Percentiles rank a stretch among this genome's conserved stretches.
phyloP scores from a whole-genome alignment of 345 rosid species.

The Aquilaria yunnanensis region DNA sequence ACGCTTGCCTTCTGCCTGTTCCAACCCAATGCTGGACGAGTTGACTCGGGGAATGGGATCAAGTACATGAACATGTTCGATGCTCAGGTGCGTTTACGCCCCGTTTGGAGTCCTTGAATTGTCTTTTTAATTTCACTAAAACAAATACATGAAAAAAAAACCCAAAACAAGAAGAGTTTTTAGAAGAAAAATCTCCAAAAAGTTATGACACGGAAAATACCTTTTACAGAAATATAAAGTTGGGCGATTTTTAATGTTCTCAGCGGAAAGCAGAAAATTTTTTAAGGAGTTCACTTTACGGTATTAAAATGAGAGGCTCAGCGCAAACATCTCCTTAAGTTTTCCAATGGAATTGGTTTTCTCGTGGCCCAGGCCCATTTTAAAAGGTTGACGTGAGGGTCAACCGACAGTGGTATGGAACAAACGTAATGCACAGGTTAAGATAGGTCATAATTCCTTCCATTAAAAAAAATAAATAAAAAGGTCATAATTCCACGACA shows the following conservation, averaged over 20 bases:
- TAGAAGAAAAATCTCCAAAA: too few species aligned
- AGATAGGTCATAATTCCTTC: neutral
- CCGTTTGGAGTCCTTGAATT: neutral
- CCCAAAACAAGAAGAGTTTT: too few species aligned
- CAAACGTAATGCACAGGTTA: constrained; percentile 1
- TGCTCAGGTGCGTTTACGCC: constrained; percentile 61
- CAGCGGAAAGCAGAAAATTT: too few species aligned
- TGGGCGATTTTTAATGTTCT: too few species aligned
- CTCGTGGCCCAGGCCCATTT: neutral
- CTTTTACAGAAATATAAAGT: too few species aligned
- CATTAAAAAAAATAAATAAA: too few species aligned
- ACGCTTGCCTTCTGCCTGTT: constrained; percentile 81
- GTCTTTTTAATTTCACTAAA: too few species aligned
- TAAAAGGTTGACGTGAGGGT: constrained; percentile 1
- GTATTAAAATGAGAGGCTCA: too few species aligned
- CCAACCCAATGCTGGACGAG: constrained; percentile 86
- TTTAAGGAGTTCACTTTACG: too few species aligned
- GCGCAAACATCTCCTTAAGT: too few species aligned
- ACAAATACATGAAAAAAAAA: too few species aligned
- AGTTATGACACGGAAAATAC: too few species aligned
- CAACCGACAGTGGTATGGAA: constrained; percentile 3
- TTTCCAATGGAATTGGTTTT: neutral
- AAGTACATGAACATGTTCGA: constrained; percentile 96
- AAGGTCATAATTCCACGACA: constrained; percentile 2
- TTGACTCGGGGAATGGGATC: constrained; percentile 69